Evolutionary conservation across 768 basidiomycete species (phyloP), one percentile per base, ranked within the genome.

Genomic region (Termitomyces sp.): DNA sequence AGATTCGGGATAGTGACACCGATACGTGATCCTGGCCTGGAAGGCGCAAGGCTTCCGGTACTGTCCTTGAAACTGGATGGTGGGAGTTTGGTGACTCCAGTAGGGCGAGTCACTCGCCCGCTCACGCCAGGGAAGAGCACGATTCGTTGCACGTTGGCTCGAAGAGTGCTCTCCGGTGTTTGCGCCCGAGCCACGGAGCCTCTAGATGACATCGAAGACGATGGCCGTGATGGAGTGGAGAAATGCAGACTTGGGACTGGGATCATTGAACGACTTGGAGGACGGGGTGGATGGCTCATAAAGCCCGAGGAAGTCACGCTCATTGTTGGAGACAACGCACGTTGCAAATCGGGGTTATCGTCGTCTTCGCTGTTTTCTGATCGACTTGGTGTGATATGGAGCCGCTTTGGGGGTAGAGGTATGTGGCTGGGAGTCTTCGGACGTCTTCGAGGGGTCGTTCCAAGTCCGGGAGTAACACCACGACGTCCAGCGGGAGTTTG

Each of bases 241-340:
- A 91, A 74, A 58, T 89, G 87, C 3, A 92, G 77, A 64, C 81
- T 86, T 8, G 92, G 91, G 31, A 92, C 81, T 25, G 91, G 91
- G 59, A 94, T 92, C 84, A 85, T 88, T 5, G 92, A 94, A 57
- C 89, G 83, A 68, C 91, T 92, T 1, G 91, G 90, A 34, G 91
- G 91, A 38, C 91, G 82, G 11, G 86, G 82, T 34, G 85, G 84
- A 68, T 86, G 87, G 14, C 72, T 66, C 45, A 36, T 38, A 49
- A 71, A 75, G 36, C 65, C 75, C 52, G 69, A 77, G 1, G 84
- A 82, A 25, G 81, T 61, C 25, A 65, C 77, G 55, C 78, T 80
- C 15, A 76, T 68, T 20, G 86, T 77, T 5, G 89, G 86, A 1
- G 91, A 91, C 61, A 89, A 77, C 1, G 88, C 81, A 47, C 89